Evolutionary conservation across 805 yeast species (phyloP).

Genomic region (Barnettozyma sp.): DNA sequence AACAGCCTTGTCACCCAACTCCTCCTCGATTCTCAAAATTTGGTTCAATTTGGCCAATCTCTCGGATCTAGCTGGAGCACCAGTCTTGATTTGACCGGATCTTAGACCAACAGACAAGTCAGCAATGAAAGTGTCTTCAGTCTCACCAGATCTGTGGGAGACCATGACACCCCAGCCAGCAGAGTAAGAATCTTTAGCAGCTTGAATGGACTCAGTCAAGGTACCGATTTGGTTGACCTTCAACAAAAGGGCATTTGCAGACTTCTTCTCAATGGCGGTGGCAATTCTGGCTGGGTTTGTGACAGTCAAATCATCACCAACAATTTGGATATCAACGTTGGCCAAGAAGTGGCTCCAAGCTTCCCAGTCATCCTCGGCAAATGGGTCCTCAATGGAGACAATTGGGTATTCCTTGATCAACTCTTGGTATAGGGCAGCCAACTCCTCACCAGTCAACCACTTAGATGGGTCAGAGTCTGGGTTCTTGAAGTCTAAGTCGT

Average conservation of each 20-base stretch:
- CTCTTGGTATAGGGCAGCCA: slow-evolving; percentile 75
- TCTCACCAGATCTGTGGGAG: slow-evolving; percentile 99
- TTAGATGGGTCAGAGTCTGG: slow-evolving; percentile 85
- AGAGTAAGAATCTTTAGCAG: slow-evolving; percentile 89
- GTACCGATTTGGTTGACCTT: slow-evolving; percentile 99
- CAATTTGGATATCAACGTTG: slow-evolving; percentile 77
- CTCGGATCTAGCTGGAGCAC: slow-evolving; percentile 99
- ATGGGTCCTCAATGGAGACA: slow-evolving; percentile 97
- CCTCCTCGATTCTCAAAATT: slow-evolving; percentile 97
- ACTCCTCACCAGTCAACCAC: slow-evolving; percentile 84
- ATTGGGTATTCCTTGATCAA: slow-evolving; percentile 91
- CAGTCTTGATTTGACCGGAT: slow-evolving; percentile 98
- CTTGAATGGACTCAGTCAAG: slow-evolving; percentile 90
- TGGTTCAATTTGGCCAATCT: slow-evolving; percentile 99
- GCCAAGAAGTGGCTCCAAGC: slow-evolving; percentile 89
- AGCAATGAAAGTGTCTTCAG: slow-evolving; percentile 98
- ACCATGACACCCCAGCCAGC: slow-evolving; percentile 99
- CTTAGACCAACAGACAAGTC: slow-evolving; percentile 97
- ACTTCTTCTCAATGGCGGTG: slow-evolving; percentile 94
- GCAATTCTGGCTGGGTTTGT: slow-evolving; percentile 94
- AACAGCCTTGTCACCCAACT: slow-evolving; percentile 94
- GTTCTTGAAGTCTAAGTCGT: slow-evolving; percentile 98
- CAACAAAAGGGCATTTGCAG: slow-evolving; percentile 88
- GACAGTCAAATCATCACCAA: slow-evolving; percentile 97
- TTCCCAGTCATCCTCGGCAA: slow-evolving; percentile 99